These are phyloP conservation scores for Tetrahymena borealis DNA, from an alignment of 73 alveolate genomes.

Conservation along the genomic window DNA sequence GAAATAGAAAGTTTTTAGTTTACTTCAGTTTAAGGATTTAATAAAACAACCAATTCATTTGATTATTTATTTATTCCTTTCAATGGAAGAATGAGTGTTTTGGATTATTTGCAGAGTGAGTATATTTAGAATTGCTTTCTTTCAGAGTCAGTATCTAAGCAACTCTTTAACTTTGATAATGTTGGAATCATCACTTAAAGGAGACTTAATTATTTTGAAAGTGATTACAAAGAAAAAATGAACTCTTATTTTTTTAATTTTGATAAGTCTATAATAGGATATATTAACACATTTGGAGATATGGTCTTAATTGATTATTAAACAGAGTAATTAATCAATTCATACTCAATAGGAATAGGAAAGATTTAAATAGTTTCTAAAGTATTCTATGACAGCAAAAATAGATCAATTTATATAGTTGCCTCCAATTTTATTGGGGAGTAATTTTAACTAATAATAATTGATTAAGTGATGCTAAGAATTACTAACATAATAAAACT, in stretches of 20 bases:
- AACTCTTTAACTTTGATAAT: background rate
- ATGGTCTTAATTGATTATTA: background rate
- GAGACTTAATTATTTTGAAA: background rate
- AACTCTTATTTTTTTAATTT: background rate
- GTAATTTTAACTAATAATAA: no score
- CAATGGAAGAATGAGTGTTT: background rate
- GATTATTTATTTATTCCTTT: background rate
- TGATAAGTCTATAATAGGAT: background rate
- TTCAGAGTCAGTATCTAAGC: background rate
- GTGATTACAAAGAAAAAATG: background rate
- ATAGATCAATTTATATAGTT: background rate
- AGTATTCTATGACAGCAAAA: background rate
- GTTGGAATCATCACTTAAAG: background rate
- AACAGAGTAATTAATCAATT: background rate
- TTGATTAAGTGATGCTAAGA: no score
- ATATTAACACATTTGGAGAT: background rate
- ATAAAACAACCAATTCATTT: background rate
- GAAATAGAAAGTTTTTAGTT: background rate
- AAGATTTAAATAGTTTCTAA: background rate
- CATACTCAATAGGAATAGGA: background rate
- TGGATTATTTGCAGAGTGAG: background rate
- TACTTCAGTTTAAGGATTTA: background rate
- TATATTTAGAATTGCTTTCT: background rate
- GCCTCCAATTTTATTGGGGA: no score
- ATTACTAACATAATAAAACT: no score